These are phyloP conservation scores for Thielaviopsis euricoi DNA, from an alignment of 2,329 filamentous ascomycete genomes.

Conservation along the genomic window DNA sequence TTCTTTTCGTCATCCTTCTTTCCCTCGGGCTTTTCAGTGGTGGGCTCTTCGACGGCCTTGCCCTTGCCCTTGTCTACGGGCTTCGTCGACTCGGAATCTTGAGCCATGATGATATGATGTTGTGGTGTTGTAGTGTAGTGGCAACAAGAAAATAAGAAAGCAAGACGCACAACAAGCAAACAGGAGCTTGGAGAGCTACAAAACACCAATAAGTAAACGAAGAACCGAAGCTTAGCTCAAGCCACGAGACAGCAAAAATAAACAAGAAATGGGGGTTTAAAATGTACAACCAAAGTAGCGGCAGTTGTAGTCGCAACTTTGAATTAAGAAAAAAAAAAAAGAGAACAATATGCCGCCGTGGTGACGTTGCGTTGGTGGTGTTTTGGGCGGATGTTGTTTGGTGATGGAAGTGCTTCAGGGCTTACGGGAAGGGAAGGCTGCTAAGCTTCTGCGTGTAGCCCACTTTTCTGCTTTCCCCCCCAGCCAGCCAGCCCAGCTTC, in stretches of 20 bases:
- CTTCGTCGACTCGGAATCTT: slow-evolving; percentile 77
- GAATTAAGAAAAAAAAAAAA: background rate
- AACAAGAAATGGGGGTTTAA: background rate
- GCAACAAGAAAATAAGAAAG: background rate
- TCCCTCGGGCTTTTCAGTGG: slow-evolving; percentile 37
- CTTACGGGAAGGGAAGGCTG: slow-evolving; percentile 4
- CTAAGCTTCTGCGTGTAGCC: background rate
- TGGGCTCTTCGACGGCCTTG: slow-evolving; percentile 58
- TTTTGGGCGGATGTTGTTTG: background rate
- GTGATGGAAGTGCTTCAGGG: background rate
- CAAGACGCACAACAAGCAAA: background rate
- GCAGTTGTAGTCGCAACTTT: background rate
- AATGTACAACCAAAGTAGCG: background rate
- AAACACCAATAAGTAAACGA: background rate
- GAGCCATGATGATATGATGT: slow-evolving; percentile 54
- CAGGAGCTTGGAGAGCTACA: background rate
- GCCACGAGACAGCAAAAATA: background rate
- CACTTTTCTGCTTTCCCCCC: background rate
- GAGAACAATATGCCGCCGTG: slow-evolving; percentile 1
- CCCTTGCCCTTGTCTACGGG: slow-evolving; percentile 89
- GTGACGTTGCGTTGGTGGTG: slow-evolving; percentile 6
- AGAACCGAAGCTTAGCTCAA: background rate
- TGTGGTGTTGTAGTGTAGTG: background rate
- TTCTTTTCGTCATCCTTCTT: slow-evolving; percentile 55
- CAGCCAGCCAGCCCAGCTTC: background rate